Evolutionary conservation across 805 yeast species (phyloP).

Genomic region (Isabelozyma gotoi): DNA sequence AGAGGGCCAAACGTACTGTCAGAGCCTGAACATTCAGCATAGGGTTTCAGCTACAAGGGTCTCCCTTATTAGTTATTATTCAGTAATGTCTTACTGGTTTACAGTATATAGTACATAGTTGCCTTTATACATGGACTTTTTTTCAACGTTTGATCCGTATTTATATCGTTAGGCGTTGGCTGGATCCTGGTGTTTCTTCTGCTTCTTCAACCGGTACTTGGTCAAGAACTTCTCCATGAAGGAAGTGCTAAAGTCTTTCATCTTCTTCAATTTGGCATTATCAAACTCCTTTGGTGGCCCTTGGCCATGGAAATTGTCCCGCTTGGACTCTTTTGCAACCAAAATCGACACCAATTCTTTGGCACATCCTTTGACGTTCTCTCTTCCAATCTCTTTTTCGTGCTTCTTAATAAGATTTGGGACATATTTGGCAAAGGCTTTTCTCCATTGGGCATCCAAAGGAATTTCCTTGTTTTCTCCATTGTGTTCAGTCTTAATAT

Average conservation of each 20-base stretch:
- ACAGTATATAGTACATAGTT: too few species aligned
- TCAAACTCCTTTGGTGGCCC: slow-evolving; percentile 56
- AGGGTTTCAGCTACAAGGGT: too few species aligned
- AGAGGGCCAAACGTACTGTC: too few species aligned
- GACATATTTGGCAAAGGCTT: slow-evolving; percentile 65
- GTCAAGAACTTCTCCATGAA: slow-evolving; percentile 68
- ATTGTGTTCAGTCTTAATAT: background rate
- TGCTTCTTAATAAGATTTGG: slow-evolving; percentile 76
- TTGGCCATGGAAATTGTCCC: slow-evolving; percentile 28
- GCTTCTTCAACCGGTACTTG: slow-evolving; percentile 45
- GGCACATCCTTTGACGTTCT: slow-evolving; percentile 72
- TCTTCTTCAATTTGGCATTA: slow-evolving; percentile 65
- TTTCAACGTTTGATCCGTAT: too few species aligned
- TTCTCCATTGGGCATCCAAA: slow-evolving; percentile 39
- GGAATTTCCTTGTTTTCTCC: background rate
- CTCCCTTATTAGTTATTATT: too few species aligned
- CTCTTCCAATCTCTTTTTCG: slow-evolving; percentile 67
- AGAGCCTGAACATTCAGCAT: too few species aligned
- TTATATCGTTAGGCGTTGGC: too few species aligned
- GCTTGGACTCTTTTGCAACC: slow-evolving; percentile 64
- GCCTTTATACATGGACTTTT: too few species aligned
- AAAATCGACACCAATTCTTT: slow-evolving; percentile 71
- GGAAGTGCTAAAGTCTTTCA: slow-evolving; percentile 58
- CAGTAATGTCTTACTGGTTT: too few species aligned
- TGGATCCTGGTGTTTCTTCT: slow-evolving; percentile 12